Evolutionary conservation across 2,329 filamentous ascomycete genomes (phyloP), one percentile per base, ranked within the genome.

Genomic region (Fusarium pilosicola): DNA sequence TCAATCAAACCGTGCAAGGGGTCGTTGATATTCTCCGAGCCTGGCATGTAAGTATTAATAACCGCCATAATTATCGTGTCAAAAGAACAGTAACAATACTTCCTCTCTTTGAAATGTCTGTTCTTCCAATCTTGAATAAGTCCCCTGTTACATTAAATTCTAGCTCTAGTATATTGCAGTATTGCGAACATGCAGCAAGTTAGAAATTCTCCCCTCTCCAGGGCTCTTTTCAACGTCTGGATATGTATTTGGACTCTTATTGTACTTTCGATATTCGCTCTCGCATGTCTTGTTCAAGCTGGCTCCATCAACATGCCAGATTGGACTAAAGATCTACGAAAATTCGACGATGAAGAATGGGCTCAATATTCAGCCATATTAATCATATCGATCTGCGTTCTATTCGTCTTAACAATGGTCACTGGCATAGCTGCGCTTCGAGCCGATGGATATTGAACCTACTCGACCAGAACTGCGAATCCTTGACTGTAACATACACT

Each of bases 261-360:
- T 9, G 45, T 73, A 11, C 46, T 73, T 18, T 22, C 32, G 0
- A 58, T 73, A n/a, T 73, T 73, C 13, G 28, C 41, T 28, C 24
- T 63, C 6, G 54, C 59, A 15, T 65, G 30, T 10, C 39, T 73
- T 10, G 70, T 73, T 1, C 65, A 70, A 13, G 49, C 36, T 15
- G 24, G 42, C 3, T n/a, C 55, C 10, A 62, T 73, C 18, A 9
- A 41, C 7, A 60, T 73, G 59, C 69, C 69, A 15, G 49, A 60
- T 5, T 73, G 69, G 70, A 73, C 69, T 7, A 73, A 70, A 42
- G 70, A 73, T 22, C 49, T 72, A 5, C 65, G 65, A 22, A 39
- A 73, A 26, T 73, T 70, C 22, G 55, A 69, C 3, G 65, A 46
- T 9, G 55, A 61, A 5, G 59, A 73, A 9, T 65, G 60, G 59